Evolutionary conservation across 2,329 filamentous ascomycete genomes (phyloP).

Genomic region (Calonectria henricotiae): DNA sequence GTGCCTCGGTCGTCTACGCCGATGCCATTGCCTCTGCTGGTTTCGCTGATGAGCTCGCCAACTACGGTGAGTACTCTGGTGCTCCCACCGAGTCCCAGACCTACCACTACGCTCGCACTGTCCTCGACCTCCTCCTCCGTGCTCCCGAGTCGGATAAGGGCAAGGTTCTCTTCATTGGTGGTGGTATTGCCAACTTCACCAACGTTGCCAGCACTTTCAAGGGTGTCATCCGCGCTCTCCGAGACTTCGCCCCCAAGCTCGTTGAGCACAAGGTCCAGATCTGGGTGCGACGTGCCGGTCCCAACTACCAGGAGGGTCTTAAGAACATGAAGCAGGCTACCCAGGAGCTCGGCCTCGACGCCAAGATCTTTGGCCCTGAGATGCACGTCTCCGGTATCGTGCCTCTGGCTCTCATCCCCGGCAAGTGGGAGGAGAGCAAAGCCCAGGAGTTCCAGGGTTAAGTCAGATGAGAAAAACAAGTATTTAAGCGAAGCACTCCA

Average conservation of each 20-base stretch:
- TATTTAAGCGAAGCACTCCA: constrained; percentile 15
- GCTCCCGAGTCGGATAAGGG: constrained; percentile 88
- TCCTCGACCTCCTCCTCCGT: constrained; percentile 97
- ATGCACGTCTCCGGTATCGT: constrained; percentile 99
- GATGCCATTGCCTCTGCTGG: constrained; percentile 98
- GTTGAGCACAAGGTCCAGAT: constrained; percentile 98
- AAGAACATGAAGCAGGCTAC: constrained; percentile 99
- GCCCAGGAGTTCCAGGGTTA: constrained; percentile 75
- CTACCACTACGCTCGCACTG: constrained; percentile 98
- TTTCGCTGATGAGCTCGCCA: constrained; percentile 96
- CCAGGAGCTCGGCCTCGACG: constrained; percentile 87
- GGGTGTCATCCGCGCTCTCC: constrained; percentile 96
- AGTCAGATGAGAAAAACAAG: constrained; percentile 42
- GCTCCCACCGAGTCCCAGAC: constrained; percentile 99
- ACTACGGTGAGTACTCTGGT: constrained; percentile 99
- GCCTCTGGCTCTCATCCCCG: constrained; percentile 85
- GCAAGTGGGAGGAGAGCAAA: constrained; percentile 75
- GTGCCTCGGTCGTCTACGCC: constrained; percentile 98
- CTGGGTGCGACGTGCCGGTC: constrained; percentile 90
- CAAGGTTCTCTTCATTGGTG: constrained; percentile 99
- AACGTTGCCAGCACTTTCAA: constrained; percentile 99
- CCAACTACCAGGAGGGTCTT: constrained; percentile 99
- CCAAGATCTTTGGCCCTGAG: constrained; percentile 79
- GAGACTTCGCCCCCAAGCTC: constrained; percentile 88
- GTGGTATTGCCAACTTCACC: constrained; percentile 99